These are phyloP conservation scores for Pichia sp. DNA, from an alignment of 1,139 yeast genomes.

Conservation along the genomic window DNA sequence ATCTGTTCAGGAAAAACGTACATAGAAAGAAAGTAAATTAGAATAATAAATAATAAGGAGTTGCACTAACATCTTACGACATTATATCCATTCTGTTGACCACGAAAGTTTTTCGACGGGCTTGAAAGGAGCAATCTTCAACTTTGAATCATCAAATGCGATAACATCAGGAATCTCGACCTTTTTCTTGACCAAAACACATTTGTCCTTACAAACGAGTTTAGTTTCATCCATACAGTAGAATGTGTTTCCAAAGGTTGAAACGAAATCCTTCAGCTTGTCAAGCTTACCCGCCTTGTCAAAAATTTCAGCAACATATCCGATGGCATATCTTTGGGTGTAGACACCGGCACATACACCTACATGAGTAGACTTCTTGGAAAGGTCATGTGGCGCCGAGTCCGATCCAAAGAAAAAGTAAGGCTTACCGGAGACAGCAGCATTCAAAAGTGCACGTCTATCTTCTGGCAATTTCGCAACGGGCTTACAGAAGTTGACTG, in stretches of 20 bases:
- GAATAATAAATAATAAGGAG: neutral
- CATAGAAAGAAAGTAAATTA: neutral
- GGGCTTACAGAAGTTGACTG: conserved; percentile 93
- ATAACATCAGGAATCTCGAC: conserved; percentile 58
- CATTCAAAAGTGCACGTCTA: conserved; percentile 69
- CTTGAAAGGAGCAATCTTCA: conserved; percentile 80
- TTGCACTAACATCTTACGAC: too few species aligned
- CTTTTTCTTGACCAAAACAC: conserved; percentile 47
- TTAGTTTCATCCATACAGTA: conserved; percentile 51
- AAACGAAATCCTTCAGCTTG: conserved; percentile 67
- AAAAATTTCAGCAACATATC: conserved; percentile 84
- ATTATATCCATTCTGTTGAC: conserved; percentile 66
- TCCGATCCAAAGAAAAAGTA: conserved; percentile 96
- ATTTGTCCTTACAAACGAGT: conserved; percentile 44
- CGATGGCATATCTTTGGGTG: conserved; percentile 78
- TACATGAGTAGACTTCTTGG: conserved; percentile 65
- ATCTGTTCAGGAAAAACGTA: too few species aligned
- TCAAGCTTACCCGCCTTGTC: conserved; percentile 61
- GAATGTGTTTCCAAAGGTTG: conserved; percentile 66
- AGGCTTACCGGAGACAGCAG: conserved; percentile 90
- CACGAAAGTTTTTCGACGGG: conserved; percentile 76
- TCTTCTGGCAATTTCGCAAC: conserved; percentile 92
- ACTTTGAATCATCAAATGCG: conserved; percentile 33
- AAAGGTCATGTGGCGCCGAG: conserved; percentile 92
- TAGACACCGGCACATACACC: conserved; percentile 98